phyloP scores from a whole-genome alignment of 805 yeast species.

The Candida coquimbonensis region DNA sequence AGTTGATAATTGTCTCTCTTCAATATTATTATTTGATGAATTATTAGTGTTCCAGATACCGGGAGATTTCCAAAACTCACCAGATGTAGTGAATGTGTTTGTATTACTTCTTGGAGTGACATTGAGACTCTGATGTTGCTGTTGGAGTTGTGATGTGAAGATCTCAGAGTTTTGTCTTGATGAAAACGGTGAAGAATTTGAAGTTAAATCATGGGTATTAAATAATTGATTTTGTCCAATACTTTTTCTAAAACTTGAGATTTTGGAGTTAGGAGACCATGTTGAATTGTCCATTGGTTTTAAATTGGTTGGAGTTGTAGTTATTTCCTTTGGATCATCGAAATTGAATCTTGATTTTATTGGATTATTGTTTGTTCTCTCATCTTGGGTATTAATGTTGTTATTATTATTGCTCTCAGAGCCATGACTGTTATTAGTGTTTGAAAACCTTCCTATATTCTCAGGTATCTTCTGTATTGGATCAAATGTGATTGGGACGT shows the following conservation, averaged over 20 bases:
- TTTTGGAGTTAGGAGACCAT: constrained; percentile 21
- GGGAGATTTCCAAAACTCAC: constrained; percentile 16
- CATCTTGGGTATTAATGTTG: neutral
- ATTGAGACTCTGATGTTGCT: neutral
- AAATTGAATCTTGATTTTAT: constrained; percentile 6
- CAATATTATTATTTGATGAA: constrained; percentile 1
- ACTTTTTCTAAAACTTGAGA: constrained; percentile 22
- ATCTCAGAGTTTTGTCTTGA: constrained; percentile 11
- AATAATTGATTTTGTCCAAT: constrained; percentile 4
- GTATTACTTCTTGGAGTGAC: neutral
- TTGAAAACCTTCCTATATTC: constrained; percentile 1
- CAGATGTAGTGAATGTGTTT: neutral
- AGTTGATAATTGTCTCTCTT: constrained; percentile 20
- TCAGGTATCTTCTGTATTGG: constrained; percentile 7
- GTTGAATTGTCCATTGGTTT: neutral
- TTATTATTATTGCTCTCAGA: constrained; percentile 2
- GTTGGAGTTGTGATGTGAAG: constrained; percentile 1
- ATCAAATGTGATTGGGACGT: neutral
- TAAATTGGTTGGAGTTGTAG: neutral
- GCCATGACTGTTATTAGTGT: constrained; percentile 1
- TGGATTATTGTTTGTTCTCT: neutral
- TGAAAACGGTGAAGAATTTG: constrained; percentile 3
- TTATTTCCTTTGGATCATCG: neutral
- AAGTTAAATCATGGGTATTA: constrained; percentile 3
- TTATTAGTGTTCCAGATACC: constrained; percentile 16